A percentile compares a stretch with the other conserved stretches of the same genome.
phyloP scores from a whole-genome alignment of 768 basidiomycete genomes.

The Auriscalpium vulgare region DNA sequence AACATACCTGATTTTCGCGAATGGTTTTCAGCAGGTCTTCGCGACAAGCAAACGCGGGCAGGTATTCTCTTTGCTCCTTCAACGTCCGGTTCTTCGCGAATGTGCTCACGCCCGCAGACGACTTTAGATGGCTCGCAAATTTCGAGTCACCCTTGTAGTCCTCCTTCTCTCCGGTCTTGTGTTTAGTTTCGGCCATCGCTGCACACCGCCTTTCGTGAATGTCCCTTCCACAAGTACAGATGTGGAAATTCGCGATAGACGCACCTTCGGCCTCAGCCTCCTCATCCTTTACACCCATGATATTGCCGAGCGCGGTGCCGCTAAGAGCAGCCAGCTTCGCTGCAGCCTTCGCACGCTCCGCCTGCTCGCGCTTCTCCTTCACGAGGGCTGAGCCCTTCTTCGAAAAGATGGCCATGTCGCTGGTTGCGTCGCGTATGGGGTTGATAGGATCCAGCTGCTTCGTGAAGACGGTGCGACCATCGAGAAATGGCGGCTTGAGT shows the following conservation, averaged over 20 bases:
- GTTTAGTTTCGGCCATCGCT: slow-evolving; percentile 43
- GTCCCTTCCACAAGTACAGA: slow-evolving; percentile 15
- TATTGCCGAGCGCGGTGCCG: slow-evolving; percentile 92
- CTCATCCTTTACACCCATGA: slow-evolving; percentile 95
- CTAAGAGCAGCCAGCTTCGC: slow-evolving; percentile 90
- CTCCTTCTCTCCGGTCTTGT: slow-evolving; percentile 45
- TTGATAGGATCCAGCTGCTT: slow-evolving; percentile 97
- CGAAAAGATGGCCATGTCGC: slow-evolving; percentile 92
- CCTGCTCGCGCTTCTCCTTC: slow-evolving; percentile 92
- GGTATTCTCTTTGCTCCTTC: slow-evolving; percentile 92
- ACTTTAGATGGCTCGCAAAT: slow-evolving; percentile 91
- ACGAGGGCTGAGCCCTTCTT: slow-evolving; percentile 96
- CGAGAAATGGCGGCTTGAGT: slow-evolving; percentile 95
- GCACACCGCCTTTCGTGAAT: slow-evolving; percentile 3
- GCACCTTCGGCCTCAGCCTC: slow-evolving; percentile 87
- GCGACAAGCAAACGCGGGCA: slow-evolving; percentile 95
- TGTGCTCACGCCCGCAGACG: slow-evolving; percentile 64
- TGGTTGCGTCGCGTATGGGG: slow-evolving; percentile 87
- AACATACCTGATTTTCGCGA: slow-evolving; percentile 83
- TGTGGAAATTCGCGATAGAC: slow-evolving; percentile 29
- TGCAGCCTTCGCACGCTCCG: slow-evolving; percentile 92
- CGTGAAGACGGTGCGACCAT: slow-evolving; percentile 92
- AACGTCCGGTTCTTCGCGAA: slow-evolving; percentile 79
- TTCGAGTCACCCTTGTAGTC: slow-evolving; percentile 92
- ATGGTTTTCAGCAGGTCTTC: slow-evolving; percentile 85